These are phyloP conservation scores for Microdochium trichocladiopsis DNA, from an alignment of 2,329 filamentous ascomycete species.

Conservation along the genomic window DNA sequence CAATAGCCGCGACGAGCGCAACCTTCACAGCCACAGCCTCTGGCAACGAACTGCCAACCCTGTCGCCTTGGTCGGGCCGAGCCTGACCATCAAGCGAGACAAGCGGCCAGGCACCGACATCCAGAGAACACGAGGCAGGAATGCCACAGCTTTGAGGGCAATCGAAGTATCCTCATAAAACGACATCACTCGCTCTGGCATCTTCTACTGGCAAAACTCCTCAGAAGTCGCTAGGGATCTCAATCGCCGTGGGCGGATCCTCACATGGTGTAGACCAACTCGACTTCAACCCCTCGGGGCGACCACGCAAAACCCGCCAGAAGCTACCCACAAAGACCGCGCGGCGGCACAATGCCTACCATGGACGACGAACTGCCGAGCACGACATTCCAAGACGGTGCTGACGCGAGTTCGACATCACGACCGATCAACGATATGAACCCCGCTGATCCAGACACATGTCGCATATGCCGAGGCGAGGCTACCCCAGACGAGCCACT, in stretches of 20 bases:
- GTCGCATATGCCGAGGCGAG: constrained; percentile 93
- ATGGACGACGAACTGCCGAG: not conserved
- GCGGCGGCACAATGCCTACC: not conserved
- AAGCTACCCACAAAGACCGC: not conserved
- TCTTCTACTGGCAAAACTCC: too few species aligned
- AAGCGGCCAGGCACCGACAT: too few species aligned
- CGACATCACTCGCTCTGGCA: too few species aligned
- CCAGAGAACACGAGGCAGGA: too few species aligned
- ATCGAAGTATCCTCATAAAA: too few species aligned
- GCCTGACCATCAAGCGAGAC: too few species aligned
- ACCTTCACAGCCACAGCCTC: too few species aligned
- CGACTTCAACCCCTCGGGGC: not conserved
- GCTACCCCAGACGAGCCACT: constrained; percentile 75
- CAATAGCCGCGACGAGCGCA: too few species aligned
- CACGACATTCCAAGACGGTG: not conserved
- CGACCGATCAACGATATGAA: constrained; percentile 11
- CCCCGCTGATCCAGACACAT: constrained; percentile 64
- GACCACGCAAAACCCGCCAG: not conserved
- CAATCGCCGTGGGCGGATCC: not conserved
- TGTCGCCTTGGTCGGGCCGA: too few species aligned
- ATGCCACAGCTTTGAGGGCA: too few species aligned
- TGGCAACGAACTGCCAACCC: too few species aligned
- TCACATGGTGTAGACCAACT: not conserved
- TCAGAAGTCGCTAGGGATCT: too few species aligned
- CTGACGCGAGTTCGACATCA: not conserved